Evolutionary conservation across 2,329 filamentous ascomycete species (phyloP), one percentile per base, ranked within the genome.

Genomic region (Berkeleyomyces basicola): DNA sequence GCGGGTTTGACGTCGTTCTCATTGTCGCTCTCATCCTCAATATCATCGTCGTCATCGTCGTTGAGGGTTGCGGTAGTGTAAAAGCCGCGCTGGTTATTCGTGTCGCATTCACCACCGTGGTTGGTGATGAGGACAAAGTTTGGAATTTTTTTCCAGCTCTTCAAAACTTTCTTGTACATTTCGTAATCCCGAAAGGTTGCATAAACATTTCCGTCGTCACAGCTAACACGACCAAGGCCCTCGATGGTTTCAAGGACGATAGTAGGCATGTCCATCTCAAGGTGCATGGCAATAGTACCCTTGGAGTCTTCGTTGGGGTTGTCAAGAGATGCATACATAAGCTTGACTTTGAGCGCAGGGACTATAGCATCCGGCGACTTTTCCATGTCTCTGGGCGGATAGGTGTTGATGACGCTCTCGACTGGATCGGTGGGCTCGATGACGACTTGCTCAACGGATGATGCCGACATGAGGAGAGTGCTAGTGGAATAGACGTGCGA

Each of bases 61-160:
- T 61, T 63, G 3, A 76, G 64, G 39, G 66, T 65, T 42, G 66
- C 67, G 33, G 71, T 71, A 5, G 72, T 61, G 66, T 75, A 75
- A 66, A 75, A 72, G 39, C 73, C 72, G 42, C 74, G 71, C 67
- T 76, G 73, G 31, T 71, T 67, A 61, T 72, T 69, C n/a, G 67
- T 66, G 63, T 76, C 73, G 64, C 75, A 76, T 63, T 74, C 70
- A 39, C 73, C 74, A 23, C 72, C 62, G 67, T 76, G 72, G 67
- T 75, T 76, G 11, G 75, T 77, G 65, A 77, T 70, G 59, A 77
- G 66, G 47, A 75, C 68, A 44, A 77, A 67, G n/a, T 64, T 64
- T 47, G 65, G 60, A 1, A 65, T 63, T 0, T 51, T 47, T 37
- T 60, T 49, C 68, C 68, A 69, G 53, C 65, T 51, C 16, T 58